Evolutionary conservation across 2,329 filamentous ascomycete species (phyloP).

Genomic region (Graphilbum fragrans): DNA sequence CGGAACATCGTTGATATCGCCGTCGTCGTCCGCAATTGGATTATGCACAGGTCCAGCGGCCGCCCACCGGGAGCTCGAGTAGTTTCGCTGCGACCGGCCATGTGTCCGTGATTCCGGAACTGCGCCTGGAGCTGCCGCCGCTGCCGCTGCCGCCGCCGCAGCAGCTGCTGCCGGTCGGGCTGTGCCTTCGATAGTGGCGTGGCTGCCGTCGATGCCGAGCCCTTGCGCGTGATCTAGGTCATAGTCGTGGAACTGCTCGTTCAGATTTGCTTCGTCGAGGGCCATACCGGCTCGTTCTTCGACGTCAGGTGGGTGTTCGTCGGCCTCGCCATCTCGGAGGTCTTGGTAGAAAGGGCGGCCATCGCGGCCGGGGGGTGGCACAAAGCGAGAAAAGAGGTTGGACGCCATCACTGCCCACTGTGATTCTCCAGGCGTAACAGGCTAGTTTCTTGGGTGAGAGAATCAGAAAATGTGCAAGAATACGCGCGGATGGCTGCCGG

Average conservation of each 20-base stretch:
- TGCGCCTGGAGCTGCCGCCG: too few relatives aligned
- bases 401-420: slow-evolving; percentile 29
- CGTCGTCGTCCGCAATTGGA: slow-evolving; percentile 43
- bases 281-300: slow-evolving; percentile 29
- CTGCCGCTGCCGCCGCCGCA: not conserved
- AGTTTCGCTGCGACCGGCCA: not conserved
- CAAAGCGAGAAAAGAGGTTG: slow-evolving; percentile 34
- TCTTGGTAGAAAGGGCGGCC: slow-evolving; percentile 38
- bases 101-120: not conserved
- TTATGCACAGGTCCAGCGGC: slow-evolving; percentile 12
- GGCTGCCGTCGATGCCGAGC: slow-evolving; percentile 33
- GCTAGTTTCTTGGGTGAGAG: too few relatives aligned
- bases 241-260: slow-evolving; percentile 36
- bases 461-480: too few relatives aligned
- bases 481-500: too few relatives aligned
- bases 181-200: slow-evolving; percentile 20
- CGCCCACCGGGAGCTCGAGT: slow-evolving; percentile 10
- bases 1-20: slow-evolving; percentile 51
- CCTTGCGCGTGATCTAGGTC: slow-evolving; percentile 31
- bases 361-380: slow-evolving; percentile 19
- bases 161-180: not conserved
- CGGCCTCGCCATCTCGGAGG: slow-evolving; percentile 26
- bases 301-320: slow-evolving; percentile 20
- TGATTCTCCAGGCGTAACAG: too few relatives aligned
- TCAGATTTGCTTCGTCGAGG: slow-evolving; percentile 41